These are phyloP conservation scores for Sarcomyxa edulis DNA, from an alignment of 768 basidiomycete species.

Conservation along the genomic window DNA sequence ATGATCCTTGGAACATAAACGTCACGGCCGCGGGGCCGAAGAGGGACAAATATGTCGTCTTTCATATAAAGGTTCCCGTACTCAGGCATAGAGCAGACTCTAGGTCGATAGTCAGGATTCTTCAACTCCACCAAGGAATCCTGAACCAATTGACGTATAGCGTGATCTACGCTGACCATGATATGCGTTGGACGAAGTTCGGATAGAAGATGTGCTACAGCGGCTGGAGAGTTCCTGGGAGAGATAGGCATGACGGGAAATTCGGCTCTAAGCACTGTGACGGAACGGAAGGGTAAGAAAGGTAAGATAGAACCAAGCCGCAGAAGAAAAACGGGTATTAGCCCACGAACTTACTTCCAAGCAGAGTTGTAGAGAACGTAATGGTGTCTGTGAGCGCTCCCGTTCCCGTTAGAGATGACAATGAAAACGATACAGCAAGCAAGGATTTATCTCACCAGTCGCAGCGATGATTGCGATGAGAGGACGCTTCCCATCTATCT, in stretches of 20 bases:
- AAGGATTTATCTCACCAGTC: conserved; percentile 5
- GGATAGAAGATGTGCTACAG: conserved; percentile 34
- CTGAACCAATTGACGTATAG: background rate
- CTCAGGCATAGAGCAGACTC: background rate
- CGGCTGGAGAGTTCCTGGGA: conserved; percentile 34
- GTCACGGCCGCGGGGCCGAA: background rate
- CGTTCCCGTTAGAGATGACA: background rate
- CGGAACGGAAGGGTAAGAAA: no score
- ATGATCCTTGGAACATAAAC: background rate
- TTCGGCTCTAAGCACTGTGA: no score
- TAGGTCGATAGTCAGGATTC: background rate
- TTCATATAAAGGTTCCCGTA: background rate
- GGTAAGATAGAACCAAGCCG: no score
- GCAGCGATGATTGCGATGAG: conserved; percentile 10
- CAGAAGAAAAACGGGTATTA: no score
- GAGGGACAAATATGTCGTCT: background rate
- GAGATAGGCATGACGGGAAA: conserved; percentile 24
- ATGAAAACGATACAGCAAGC: background rate
- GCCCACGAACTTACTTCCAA: conserved; percentile 27
- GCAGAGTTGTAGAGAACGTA: conserved; percentile 20
- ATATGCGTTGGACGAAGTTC: conserved; percentile 9
- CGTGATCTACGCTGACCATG: conserved; percentile 17
- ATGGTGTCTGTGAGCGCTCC: conserved; percentile 20
- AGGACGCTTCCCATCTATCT: conserved; percentile 1
- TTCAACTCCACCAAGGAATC: background rate